These are phyloP conservation scores for Puccinellia tenuiflora DNA, from an alignment of 176 grass and related monocot species.

Conservation along the genomic window DNA sequence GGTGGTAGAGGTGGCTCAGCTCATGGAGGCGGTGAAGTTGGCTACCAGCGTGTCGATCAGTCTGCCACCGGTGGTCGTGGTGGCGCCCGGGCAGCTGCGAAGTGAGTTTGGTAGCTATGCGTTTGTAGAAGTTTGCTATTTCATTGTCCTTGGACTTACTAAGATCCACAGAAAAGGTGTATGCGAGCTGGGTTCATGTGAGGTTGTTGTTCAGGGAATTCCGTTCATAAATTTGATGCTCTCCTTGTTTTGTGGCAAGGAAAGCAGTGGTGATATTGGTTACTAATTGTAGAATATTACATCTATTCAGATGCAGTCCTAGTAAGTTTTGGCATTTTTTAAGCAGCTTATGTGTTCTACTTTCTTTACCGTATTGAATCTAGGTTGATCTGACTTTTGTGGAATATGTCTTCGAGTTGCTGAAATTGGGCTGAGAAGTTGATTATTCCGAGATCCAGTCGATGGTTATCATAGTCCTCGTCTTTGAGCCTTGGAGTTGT, in stretches of 20 bases:
- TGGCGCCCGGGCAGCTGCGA: constrained; percentile 30
- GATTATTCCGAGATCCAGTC: not conserved
- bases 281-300: constrained; percentile 61
- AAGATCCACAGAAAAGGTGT: constrained; percentile 5
- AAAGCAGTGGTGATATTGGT: constrained; percentile 40
- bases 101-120: constrained; percentile 31
- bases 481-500: not conserved
- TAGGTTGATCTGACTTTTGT: not conserved
- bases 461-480: not conserved
- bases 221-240: constrained; percentile 42
- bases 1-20: constrained; percentile 49
- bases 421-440: too few relatives aligned
- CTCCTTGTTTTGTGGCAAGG: constrained; percentile 54
- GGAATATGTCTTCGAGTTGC: too few relatives aligned
- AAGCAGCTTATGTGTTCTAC: not conserved
- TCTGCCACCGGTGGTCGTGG: constrained; percentile 40
- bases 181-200: constrained; percentile 23
- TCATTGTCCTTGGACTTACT: constrained; percentile 10
- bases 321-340: constrained; percentile 21
- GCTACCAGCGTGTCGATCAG: constrained; percentile 74
- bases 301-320: constrained; percentile 35
- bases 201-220: constrained; percentile 40
- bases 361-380: not conserved
- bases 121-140: constrained; percentile 20
- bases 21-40: constrained; percentile 41